A percentile compares a stretch with the other conserved stretches of the same genome.
Conservation (phyloP, 2,329 filamentous ascomycete species). For the Penicillium sp. region DNA sequence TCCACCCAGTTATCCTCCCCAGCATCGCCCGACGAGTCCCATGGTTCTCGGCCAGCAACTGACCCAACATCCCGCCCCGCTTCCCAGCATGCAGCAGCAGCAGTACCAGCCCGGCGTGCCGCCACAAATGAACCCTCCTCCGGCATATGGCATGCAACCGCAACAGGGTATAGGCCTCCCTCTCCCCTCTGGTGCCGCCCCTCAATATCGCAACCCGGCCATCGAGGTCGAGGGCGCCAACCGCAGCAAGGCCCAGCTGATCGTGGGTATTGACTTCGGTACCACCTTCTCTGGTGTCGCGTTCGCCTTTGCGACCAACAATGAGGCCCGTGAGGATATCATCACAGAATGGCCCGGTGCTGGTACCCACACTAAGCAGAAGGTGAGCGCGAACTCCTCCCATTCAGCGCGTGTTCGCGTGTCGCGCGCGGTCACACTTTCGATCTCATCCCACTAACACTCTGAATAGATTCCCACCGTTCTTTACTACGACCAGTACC, state of each 20-base stretch:
- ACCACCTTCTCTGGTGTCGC: conserved; percentile 98
- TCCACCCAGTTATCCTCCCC: conserved; percentile 67
- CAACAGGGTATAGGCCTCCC: conserved; percentile 28
- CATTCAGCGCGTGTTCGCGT: not conserved
- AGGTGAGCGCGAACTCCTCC: conserved; percentile 60
- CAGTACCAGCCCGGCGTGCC: conserved; percentile 38
- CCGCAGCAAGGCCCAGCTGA: conserved; percentile 92
- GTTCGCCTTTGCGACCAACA: conserved; percentile 91
- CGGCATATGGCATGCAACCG: conserved; percentile 50
- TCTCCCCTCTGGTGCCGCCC: conserved; percentile 31
- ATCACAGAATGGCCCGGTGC: conserved; percentile 99
- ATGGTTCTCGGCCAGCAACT: conserved; percentile 52
- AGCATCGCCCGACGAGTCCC: conserved; percentile 58
- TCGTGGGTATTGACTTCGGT: conserved; percentile 98
- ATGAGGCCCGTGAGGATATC: conserved; percentile 96
- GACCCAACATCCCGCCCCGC: conserved; percentile 54
- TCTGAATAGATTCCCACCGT: conserved; percentile 80
- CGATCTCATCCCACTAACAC: too few species aligned
- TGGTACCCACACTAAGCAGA: conserved; percentile 97
- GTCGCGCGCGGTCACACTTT: not conserved
- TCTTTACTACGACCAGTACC: conserved; percentile 99
- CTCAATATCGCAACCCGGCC: conserved; percentile 40
- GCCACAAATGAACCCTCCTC: conserved; percentile 45
- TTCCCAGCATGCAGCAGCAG: conserved; percentile 52
- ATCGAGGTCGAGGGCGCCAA: conserved; percentile 84